phyloP scores from a whole-genome alignment of 768 basidiomycete species.

The Pulveroboletus sp. region DNA sequence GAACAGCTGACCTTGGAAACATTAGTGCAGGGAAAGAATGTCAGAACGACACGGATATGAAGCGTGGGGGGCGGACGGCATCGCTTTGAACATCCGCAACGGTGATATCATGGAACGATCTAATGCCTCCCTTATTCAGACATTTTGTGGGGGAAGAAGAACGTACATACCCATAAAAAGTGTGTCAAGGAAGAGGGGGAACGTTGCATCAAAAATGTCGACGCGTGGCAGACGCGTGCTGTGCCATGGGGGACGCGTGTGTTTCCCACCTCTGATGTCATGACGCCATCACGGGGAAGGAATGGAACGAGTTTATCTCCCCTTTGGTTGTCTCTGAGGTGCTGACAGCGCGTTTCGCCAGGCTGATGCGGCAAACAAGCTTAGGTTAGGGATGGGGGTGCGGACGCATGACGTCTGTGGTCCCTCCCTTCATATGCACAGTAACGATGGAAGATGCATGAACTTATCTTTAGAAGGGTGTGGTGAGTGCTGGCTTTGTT shows the following conservation, averaged over 20 bases:
- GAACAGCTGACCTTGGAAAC: background rate
- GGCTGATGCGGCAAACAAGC: constrained; percentile 9
- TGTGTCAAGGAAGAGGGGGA: background rate
- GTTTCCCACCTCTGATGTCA: constrained; percentile 12
- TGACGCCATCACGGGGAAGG: constrained; percentile 13
- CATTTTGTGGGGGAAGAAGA: background rate
- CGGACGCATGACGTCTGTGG: constrained; percentile 18
- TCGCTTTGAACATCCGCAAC: background rate
- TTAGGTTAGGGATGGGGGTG: constrained; percentile 17
- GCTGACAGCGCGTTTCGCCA: constrained; percentile 7
- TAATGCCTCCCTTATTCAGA: constrained; percentile 5
- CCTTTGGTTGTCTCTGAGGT: constrained; percentile 14
- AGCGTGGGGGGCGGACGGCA: constrained; percentile 4
- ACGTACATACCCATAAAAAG: background rate
- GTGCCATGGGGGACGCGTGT: constrained; percentile 28
- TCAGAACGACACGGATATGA: constrained; percentile 10
- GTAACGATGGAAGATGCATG: constrained; percentile 9
- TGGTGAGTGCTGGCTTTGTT: background rate
- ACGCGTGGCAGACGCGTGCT: constrained; percentile 27
- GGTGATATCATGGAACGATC: constrained; percentile 4
- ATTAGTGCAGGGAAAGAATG: background rate
- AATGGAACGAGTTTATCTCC: background rate
- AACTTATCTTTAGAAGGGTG: background rate
- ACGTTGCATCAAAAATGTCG: constrained; percentile 6
- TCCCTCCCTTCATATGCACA: background rate